Base-by-base conservation (phyloP, 2,329 filamentous ascomycete species). In the Botryotinia globosa region DNA sequence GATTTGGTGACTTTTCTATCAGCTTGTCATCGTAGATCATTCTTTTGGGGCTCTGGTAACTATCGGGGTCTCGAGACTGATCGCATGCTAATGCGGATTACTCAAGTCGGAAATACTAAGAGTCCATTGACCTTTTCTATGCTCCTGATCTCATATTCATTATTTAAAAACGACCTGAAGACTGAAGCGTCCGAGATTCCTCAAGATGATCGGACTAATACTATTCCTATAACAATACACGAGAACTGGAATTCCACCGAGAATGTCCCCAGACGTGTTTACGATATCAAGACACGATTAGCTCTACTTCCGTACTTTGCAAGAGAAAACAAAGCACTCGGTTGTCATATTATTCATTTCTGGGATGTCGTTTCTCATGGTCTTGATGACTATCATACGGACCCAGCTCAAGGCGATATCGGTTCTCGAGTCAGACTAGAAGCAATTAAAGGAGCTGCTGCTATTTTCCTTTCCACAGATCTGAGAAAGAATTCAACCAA, bases 351-450 rank as follows among this genome's bases (percentile, higher is more conserved):
- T 14, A 20, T 56, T 9, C 37, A 65, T 1, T 77, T 80, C 51
- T 61, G 74, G 12, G 32, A 73, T 29, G 74, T 81, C 20, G 81
- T 91, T 14, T 79, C 81, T 0, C 86, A 87, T 58, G 89, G 91
- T 0, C 82, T 99, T 42, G 91, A 95, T 76, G 94, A 99, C 80
- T 98, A 98, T 79, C 97, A 93, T 0, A 94, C 93, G 5, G 95
- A 93, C 76, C 34, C 37, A n/a, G 91, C 94, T 22, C 87, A 94
- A 72, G 96, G 96, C 25, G 96, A 99, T 79, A 87, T 98, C 66
- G 96, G 96, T 8, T 97, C 94, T 0, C 88, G 94, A 69, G 92
- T 97, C 6, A 88, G 96, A 5, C 84, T 95, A 8, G 91, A 94
- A 81, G 94, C 93, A 37, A 86, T 98, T 20, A 87, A 88, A 74